Base-by-base conservation (phyloP, 148 eudicot species). In the Rhododendron mucronatum region DNA sequence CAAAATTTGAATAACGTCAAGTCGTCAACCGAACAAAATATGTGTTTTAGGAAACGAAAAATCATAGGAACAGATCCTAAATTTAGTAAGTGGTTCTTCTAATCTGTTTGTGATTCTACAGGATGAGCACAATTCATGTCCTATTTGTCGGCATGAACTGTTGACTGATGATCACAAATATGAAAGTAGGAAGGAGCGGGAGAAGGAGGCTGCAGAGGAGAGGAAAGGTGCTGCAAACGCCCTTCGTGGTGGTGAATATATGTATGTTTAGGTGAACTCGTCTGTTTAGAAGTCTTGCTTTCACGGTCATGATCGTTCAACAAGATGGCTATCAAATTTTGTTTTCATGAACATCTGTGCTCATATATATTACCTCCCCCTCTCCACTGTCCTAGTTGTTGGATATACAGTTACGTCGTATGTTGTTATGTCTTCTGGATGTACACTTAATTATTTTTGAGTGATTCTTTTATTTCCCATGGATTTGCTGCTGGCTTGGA, bases 201-300 rank as follows among this genome's bases (percentile, higher is more conserved):
- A 97, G 91, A 95, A 93, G 84, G 98, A 97, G 88, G 95, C 95
- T 1, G 99, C 94, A 86, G 99, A 97, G 84, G 99, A 97, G 84
- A 90, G 98, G 81, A 92, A 93, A 85, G 99, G 99, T 41, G 99
- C 99, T 86, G 98, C 98, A n/a, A 95, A 95, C 85, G 99, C 99
- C 75, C 89, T 97, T 82, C 98, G 94, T 81, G 99, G 91, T 37
- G 99, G 99, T 48, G 98, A 97, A 86, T 94, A 94, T 85, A 97
- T 97, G 99, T 97, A 95, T 82, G 95, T 97, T 84, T 97, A 87
- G 88, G 77, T 21, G 45, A 69, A 39, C 15, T 8, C 3, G 30
- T 39, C 37, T 37, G n/a, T 39, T 75, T 12, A 59, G 15, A 55
- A 16, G 30, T 59, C 71, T 55, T 57, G 45, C n/a, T 35, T 59